These are phyloP conservation scores for Diaporthe batatas DNA, from an alignment of 2,329 filamentous ascomycete genomes.

Conservation along the genomic window DNA sequence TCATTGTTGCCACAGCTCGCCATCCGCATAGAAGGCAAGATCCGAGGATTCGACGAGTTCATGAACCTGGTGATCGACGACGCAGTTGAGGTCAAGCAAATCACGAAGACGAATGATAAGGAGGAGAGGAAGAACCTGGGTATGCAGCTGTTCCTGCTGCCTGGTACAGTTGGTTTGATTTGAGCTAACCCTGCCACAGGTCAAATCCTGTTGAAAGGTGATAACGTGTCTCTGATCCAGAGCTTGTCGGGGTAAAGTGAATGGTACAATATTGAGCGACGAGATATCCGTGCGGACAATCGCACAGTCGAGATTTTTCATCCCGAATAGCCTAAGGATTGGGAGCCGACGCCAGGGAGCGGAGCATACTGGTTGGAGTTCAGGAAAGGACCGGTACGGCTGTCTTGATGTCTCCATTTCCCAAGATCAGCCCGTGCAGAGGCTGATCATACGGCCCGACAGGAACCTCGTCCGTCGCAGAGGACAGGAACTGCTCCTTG, in stretches of 20 bases:
- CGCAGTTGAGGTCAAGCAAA: conserved; percentile 89
- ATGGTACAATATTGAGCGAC: conserved; percentile 4
- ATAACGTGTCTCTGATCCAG: conserved; percentile 88
- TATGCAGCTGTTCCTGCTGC: neutral
- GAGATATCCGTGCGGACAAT: conserved; percentile 6
- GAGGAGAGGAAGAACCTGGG: conserved; percentile 74
- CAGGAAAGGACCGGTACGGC: conserved; percentile 39
- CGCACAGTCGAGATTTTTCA: conserved; percentile 25
- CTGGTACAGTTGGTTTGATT: neutral
- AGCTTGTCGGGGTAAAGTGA: conserved; percentile 53
- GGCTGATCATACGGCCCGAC: conserved; percentile 82
- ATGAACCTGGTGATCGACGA: conserved; percentile 97
- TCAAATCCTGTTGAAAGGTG: conserved; percentile 88
- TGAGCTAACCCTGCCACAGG: conserved; percentile 63
- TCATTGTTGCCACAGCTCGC: conserved; percentile 63
- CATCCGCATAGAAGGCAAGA: conserved; percentile 96
- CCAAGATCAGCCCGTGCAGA: conserved; percentile 82
- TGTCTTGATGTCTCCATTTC: conserved; percentile 72
- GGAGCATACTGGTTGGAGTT: conserved; percentile 31
- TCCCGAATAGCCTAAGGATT: neutral
- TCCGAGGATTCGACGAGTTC: conserved; percentile 98
- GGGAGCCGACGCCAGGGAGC: conserved; percentile 28
- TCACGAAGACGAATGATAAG: conserved; percentile 81
- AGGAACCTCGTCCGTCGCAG: conserved; percentile 75
- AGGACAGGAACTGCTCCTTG: conserved; percentile 82